Base-by-base conservation (phyloP, 139 green algal genomes). In the Mesostigma viride region DNA sequence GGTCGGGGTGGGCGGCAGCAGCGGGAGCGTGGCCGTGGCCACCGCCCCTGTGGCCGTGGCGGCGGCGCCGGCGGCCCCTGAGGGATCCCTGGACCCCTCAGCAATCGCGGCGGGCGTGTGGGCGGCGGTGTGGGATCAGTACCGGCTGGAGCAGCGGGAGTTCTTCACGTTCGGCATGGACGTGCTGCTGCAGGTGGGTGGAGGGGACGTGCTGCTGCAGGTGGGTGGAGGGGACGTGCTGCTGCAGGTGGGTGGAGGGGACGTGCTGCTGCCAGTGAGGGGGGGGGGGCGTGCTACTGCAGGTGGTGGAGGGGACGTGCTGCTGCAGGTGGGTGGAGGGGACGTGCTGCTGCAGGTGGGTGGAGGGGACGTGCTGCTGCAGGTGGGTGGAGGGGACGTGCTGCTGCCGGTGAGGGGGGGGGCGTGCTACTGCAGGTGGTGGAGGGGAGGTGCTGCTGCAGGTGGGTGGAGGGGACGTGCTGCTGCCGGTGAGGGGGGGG, bases 91-190 rank as follows among this genome's bases (percentile, higher is more conserved):
- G 40, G 40, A 53, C 17, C 40, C 40, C 14, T 53, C 40, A 0
- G 56, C 53, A 8, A 79, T 92, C 69, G 64, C 88, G 1, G 81
- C 76, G 2, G 62, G 63, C 3, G 79, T 97, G 26, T 97, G 91
- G 91, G 31, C 59, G 2, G 67, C 80, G 30, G 84, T 90, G 31
- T 97, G 91, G 91, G 91, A 91, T 0, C 59, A 88, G 61, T 77
- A 91, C 67, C 84, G 91, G 30, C 70, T 95, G n/a, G 72, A 80
- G 51, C 91, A 97, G 77, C 81, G 91, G 1, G 90, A 88, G 45
- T 97, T 97, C 70, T 95, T 95, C 75, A 82, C 68, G 32, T 97
- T 97, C 79, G 91, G 92, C 57, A 96, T 96, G 91, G 89, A 97
- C 36, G 64, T 87, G 33, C 65, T 72, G 51, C 56, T 75, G 17